Conservation (phyloP, 2,329 filamentous ascomycete genomes). For the Drechmeria coniospora region DNA sequence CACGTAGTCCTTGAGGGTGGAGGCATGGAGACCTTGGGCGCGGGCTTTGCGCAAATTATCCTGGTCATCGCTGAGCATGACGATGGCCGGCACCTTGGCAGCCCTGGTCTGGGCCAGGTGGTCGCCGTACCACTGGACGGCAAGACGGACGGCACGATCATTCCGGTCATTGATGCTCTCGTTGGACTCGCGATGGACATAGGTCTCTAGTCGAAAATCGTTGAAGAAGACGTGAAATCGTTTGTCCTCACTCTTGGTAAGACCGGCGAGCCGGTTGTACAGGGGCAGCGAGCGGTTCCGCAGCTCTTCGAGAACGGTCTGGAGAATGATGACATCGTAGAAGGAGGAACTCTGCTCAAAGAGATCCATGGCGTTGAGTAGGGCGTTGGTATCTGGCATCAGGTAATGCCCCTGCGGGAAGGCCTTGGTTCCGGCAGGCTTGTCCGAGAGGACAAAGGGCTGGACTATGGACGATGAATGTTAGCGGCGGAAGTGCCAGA, state of each 20-base stretch:
- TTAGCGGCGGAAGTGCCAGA: constrained; percentile 2
- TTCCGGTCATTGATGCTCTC: constrained; percentile 96
- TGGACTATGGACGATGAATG: constrained; percentile 34
- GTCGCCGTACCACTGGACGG: constrained; percentile 78
- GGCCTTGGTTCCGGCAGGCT: constrained; percentile 65
- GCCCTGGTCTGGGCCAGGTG: constrained; percentile 56
- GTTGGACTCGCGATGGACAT: constrained; percentile 55
- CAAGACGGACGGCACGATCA: constrained; percentile 74
- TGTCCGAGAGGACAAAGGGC: constrained; percentile 79
- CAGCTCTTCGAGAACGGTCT: constrained; percentile 92
- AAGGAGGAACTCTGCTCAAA: constrained; percentile 88
- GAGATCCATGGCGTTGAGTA: constrained; percentile 90
- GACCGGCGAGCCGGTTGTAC: constrained; percentile 79
- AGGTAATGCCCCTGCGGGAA: constrained; percentile 87
- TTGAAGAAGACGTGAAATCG: constrained; percentile 99
- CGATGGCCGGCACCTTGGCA: constrained; percentile 54
- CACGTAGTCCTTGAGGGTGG: constrained; percentile 65
- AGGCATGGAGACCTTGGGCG: constrained; percentile 54
- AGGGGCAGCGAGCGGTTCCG: constrained; percentile 85
- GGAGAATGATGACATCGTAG: constrained; percentile 90
- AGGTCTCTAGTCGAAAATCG: constrained; percentile 87
- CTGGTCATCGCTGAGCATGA: constrained; percentile 89
- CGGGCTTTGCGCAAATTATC: constrained; percentile 75
- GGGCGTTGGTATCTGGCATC: constrained; percentile 88
- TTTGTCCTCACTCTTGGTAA: constrained; percentile 94